Evolutionary conservation across 176 grass and related monocot genomes (phyloP), one percentile per base, ranked within the genome.

Genomic region (Juncus effusus): DNA sequence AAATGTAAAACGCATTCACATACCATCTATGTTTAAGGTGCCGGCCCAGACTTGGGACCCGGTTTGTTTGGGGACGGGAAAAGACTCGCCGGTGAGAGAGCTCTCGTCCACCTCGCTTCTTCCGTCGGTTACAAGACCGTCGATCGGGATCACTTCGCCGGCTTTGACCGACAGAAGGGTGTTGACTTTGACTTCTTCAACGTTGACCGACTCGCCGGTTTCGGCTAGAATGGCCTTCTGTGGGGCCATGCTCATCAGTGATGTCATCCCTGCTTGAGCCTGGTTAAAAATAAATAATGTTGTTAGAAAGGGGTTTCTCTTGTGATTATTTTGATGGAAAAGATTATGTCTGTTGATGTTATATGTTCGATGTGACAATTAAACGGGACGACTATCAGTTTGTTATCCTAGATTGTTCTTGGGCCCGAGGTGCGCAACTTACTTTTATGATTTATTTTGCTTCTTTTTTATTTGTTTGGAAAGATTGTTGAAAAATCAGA

Each of bases 31-130:
- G 69, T 99, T 94, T 52, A 94, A 73, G 0, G 95, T 94, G 15
- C 95, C 95, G 53, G 95, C 89, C 95, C 95, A 99, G 69, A 99
- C 95, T 38, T 80, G 62, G 65, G 89, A 94, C 37, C 86, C 81
- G 14, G 79, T 16, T 58, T 94, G 89, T 70, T 99, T 99, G 38
- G 78, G 38, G 3, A 87, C 86, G 0, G 95, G 95, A 61, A 90
- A 94, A 16, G 89, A 94, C 63, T 99, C 95, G 76, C 95, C 95
- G 0, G 95, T 99, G 11, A 99, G 88, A 51, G 73, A 88, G 16
- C 80, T 85, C 80, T 96, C 87, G 7, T 96, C 77, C 36, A 99
- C 83, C 74, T 99, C 95, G 49, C 95, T 85, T 38, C 65, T 72
- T 9, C 95, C 95, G 13, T 87, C 85, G 0, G 83, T 70, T 12